phyloP scores from a whole-genome alignment of 306 rosid genomes.

The Begonia masoniana region DNA sequence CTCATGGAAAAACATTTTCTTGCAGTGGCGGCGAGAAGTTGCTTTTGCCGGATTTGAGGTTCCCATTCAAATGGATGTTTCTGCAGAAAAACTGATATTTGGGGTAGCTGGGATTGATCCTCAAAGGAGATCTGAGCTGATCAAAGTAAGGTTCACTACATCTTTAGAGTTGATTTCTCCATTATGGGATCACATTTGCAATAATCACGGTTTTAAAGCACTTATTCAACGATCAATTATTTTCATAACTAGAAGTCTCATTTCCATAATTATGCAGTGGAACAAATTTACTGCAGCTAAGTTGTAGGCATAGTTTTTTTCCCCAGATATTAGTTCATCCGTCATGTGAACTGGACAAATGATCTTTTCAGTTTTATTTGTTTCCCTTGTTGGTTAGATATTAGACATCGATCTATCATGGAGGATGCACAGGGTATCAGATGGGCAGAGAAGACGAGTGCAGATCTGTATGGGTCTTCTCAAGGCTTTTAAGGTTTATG shows the following conservation, averaged over 20 bases:
- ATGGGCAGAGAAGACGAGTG: conserved; percentile 94
- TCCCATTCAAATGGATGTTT: conserved; percentile 82
- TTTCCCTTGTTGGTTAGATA: conserved; percentile 26
- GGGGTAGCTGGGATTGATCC: conserved; percentile 76
- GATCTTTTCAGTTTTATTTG: neutral
- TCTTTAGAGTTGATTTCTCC: neutral
- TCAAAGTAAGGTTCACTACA: conserved; percentile 34
- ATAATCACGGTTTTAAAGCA: too few species aligned
- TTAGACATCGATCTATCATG: conserved; percentile 76
- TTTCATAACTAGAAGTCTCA: too few species aligned
- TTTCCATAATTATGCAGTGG: too few species aligned
- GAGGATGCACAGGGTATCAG: conserved; percentile 92
- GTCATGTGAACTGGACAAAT: neutral
- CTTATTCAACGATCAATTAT: too few species aligned
- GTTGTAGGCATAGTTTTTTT: too few species aligned
- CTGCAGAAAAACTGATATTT: conserved; percentile 73
- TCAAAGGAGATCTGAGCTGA: conserved; percentile 62
- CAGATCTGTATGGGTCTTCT: conserved; percentile 97
- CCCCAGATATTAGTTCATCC: neutral
- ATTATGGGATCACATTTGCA: too few species aligned
- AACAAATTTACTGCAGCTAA: too few species aligned
- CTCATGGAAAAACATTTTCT: neutral
- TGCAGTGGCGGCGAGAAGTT: conserved; percentile 86
- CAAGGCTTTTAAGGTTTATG: conserved; percentile 60
- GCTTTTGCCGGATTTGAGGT: conserved; percentile 92